Evolutionary conservation across 2,329 filamentous ascomycete species (phyloP).

Genomic region (Podosphaera xanthii): DNA sequence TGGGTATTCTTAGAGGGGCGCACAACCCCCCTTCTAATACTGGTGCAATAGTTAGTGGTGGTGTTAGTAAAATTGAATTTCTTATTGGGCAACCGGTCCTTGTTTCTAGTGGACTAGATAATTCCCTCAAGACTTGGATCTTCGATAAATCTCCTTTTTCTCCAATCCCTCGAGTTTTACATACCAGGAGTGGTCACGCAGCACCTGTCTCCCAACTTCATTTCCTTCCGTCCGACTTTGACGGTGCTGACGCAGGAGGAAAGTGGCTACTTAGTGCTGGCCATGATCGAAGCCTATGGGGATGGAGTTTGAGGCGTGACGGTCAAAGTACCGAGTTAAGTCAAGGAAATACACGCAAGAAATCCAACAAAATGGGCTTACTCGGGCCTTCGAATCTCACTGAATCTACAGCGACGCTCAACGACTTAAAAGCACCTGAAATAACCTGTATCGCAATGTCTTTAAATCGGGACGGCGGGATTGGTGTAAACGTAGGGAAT

Average conservation of each 20-base stretch:
- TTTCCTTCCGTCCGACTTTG: constrained; percentile 73
- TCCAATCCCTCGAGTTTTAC: constrained; percentile 61
- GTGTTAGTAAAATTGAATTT: constrained; percentile 75
- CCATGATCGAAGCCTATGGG: constrained; percentile 80
- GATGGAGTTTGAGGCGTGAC: constrained; percentile 82
- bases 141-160: constrained; percentile 86
- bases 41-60: constrained; percentile 38
- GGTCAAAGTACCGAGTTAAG: constrained; percentile 86
- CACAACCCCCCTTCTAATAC: constrained; percentile 47
- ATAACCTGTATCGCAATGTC: constrained; percentile 84
- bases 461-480: constrained; percentile 82
- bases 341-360: constrained; percentile 70
- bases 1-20: constrained; percentile 67
- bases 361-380: constrained; percentile 70
- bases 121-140: constrained; percentile 88
- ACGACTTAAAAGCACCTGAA: constrained; percentile 68
- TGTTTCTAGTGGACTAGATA: constrained; percentile 76
- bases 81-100: constrained; percentile 73
- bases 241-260: constrained; percentile 67
- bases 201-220: constrained; percentile 61
- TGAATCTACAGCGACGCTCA: constrained; percentile 40
- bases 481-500: constrained; percentile 60
- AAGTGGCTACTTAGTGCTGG: constrained; percentile 91
- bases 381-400: constrained; percentile 33
- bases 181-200: constrained; percentile 71